phyloP scores from a whole-genome alignment of 2,329 filamentous ascomycete species.

The Diaporthe australafricana region DNA sequence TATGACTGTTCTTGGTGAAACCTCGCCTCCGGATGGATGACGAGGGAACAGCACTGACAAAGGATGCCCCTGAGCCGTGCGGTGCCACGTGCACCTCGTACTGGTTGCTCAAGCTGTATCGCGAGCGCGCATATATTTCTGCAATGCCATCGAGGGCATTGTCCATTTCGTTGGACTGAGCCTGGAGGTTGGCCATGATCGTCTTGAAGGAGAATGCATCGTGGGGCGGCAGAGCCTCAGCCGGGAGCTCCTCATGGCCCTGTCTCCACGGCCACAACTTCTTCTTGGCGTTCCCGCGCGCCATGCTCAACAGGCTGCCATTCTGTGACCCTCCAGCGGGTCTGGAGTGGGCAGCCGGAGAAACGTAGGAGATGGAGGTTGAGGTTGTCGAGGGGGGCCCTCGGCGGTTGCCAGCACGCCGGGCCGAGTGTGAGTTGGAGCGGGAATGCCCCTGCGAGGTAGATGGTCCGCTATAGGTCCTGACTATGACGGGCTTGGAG shows the following conservation, averaged over 20 bases:
- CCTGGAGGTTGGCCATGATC: constrained; percentile 66
- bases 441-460: constrained; percentile 47
- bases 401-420: constrained; percentile 46
- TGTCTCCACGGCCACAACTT: constrained; percentile 46
- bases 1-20: constrained; percentile 41
- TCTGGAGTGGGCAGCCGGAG: constrained; percentile 41
- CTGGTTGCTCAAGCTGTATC: constrained; percentile 74
- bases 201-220: constrained; percentile 75
- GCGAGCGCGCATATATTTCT: constrained; percentile 74
- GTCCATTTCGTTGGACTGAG: constrained; percentile 54
- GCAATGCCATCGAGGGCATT: constrained; percentile 73
- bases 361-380: constrained; percentile 42
- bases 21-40: constrained; percentile 40
- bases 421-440: constrained; percentile 41
- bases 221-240: constrained; percentile 66
- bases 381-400: constrained; percentile 45
- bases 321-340: constrained; percentile 47
- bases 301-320: constrained; percentile 57
- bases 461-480: constrained; percentile 68
- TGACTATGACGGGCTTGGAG: constrained; percentile 74
- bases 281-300: constrained; percentile 54
- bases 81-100: constrained; percentile 74
- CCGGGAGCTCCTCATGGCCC: constrained; percentile 39
- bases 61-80: constrained; percentile 67
- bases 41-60: constrained; percentile 47